phyloP scores from a whole-genome alignment of 495 filamentous ascomycete species.

The Clavariopsis aquatica region DNA sequence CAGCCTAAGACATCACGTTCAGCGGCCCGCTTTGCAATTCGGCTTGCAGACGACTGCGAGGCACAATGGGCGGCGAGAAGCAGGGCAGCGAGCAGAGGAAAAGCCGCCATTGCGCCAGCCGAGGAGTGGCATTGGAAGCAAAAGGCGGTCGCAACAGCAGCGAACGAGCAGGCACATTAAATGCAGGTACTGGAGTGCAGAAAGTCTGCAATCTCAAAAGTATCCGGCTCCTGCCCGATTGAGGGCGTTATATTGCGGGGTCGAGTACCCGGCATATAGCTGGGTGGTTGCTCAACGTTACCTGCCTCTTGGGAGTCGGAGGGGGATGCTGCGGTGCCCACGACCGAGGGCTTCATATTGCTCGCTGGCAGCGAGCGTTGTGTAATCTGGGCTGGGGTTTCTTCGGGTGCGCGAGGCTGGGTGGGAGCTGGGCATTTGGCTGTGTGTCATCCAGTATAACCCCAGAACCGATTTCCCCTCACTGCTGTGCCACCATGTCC shows the following conservation, averaged over 20 bases:
- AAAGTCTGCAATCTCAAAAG: conserved; percentile 13
- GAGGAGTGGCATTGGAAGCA: conserved; percentile 5
- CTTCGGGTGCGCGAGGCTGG: background rate
- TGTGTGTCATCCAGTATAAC: no score
- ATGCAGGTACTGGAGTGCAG: background rate
- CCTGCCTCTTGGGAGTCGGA: conserved; percentile 1
- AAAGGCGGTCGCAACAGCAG: background rate
- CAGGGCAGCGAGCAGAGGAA: background rate
- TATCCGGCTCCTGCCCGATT: conserved; percentile 20
- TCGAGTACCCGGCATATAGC: conserved; percentile 12
- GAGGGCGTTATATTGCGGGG: conserved; percentile 28
- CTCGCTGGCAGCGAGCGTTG: no score
- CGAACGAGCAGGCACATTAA: background rate
- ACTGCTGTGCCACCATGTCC: conserved; percentile 3
- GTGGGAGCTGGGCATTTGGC: no score
- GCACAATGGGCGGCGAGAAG: conserved; percentile 2
- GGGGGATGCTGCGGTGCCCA: background rate
- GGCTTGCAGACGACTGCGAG: background rate
- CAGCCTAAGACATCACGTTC: conserved; percentile 30
- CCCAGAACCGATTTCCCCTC: conserved; percentile 3
- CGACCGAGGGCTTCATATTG: no score
- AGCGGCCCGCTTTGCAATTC: conserved; percentile 6
- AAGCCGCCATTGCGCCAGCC: background rate
- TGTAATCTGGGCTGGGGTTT: no score
- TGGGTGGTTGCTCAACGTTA: conserved; percentile 2